Percentiles rank a stretch among this genome's conserved stretches.
phyloP scores from a whole-genome alignment of 1,284 basidiomycete genomes.

The Pyrrhoderma lamaoense region DNA sequence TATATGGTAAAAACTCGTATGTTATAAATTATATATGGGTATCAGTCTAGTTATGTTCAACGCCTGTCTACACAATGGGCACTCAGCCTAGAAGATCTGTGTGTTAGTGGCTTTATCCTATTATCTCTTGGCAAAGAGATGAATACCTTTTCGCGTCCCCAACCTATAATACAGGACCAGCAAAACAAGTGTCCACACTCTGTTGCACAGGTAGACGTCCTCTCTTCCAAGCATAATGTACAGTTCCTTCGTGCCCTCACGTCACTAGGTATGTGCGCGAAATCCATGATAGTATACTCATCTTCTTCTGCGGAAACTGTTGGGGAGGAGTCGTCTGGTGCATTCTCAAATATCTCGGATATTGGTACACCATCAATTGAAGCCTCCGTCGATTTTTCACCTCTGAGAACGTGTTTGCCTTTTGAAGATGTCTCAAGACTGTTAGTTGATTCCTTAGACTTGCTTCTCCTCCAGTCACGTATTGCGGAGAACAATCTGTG shows the following conservation, averaged over 20 bases:
- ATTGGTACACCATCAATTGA: slow-evolving; percentile 62
- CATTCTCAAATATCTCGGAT: slow-evolving; percentile 47
- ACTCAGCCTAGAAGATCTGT: slow-evolving; percentile 56
- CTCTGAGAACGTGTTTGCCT: slow-evolving; percentile 19
- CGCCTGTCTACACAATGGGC: slow-evolving; percentile 80
- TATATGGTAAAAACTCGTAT: neutral
- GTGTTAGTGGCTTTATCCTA: slow-evolving; percentile 8
- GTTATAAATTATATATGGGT: slow-evolving; percentile 78
- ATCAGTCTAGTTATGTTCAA: slow-evolving; percentile 67
- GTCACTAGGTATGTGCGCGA: slow-evolving; percentile 43
- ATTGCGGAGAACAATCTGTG: slow-evolving; percentile 45
- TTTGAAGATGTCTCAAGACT: slow-evolving; percentile 3
- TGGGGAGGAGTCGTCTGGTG: slow-evolving; percentile 44
- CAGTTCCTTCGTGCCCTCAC: slow-evolving; percentile 66
- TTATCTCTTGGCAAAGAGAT: neutral
- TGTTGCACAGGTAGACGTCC: slow-evolving; percentile 75
- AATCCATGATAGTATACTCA: slow-evolving; percentile 54
- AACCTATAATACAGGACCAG: slow-evolving; percentile 86
- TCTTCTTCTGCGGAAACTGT: slow-evolving; percentile 60
- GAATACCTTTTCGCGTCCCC: slow-evolving; percentile 79
- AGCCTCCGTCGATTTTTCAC: slow-evolving; percentile 38
- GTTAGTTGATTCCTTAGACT: slow-evolving; percentile 29
- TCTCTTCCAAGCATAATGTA: slow-evolving; percentile 80
- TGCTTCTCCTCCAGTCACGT: slow-evolving; percentile 1
- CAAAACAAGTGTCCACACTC: slow-evolving; percentile 95